Evolutionary conservation across 495 filamentous ascomycete genomes (phyloP).

Genomic region (Cairneyella variabilis): DNA sequence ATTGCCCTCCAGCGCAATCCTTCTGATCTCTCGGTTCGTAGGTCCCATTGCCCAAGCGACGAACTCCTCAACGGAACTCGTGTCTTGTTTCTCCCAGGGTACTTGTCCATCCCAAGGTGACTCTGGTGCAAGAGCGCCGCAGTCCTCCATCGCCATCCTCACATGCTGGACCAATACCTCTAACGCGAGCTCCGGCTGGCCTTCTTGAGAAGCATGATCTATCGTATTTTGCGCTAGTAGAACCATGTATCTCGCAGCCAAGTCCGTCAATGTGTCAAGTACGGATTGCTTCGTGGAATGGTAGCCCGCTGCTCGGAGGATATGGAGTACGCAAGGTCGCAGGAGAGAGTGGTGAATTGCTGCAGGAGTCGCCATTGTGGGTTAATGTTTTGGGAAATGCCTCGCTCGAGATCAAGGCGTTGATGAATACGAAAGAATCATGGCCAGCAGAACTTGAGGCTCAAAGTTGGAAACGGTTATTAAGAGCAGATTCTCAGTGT

Average conservation of each 20-base stretch:
- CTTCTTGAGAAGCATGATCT: slow-evolving; percentile 48
- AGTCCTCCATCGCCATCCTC: slow-evolving; percentile 75
- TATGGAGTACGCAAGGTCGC: slow-evolving; percentile 76
- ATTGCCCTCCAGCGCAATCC: slow-evolving; percentile 52
- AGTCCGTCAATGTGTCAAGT: slow-evolving; percentile 71
- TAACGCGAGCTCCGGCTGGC: slow-evolving; percentile 30
- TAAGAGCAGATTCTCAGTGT: background rate
- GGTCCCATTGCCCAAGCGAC: slow-evolving; percentile 68
- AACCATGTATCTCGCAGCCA: slow-evolving; percentile 69
- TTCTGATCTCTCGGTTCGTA: slow-evolving; percentile 66
- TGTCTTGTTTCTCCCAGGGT: slow-evolving; percentile 58
- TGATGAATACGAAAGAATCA: slow-evolving; percentile 12
- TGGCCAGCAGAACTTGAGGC: slow-evolving; percentile 5
- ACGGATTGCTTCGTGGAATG: slow-evolving; percentile 70
- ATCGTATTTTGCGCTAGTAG: slow-evolving; percentile 63
- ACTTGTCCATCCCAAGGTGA: slow-evolving; percentile 34
- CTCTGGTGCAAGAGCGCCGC: slow-evolving; percentile 63
- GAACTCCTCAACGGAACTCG: slow-evolving; percentile 68
- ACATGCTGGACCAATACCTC: slow-evolving; percentile 63
- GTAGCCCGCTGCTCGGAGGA: slow-evolving; percentile 83
- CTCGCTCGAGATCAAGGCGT: slow-evolving; percentile 15
- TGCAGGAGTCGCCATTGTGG: slow-evolving; percentile 37
- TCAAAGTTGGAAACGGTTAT: background rate
- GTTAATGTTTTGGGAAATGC: background rate
- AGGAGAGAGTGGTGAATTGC: slow-evolving; percentile 71